Evolutionary conservation across 495 filamentous ascomycete genomes (phyloP), one percentile per base, ranked within the genome.

Genomic region (Thermochaetoides thermophila): DNA sequence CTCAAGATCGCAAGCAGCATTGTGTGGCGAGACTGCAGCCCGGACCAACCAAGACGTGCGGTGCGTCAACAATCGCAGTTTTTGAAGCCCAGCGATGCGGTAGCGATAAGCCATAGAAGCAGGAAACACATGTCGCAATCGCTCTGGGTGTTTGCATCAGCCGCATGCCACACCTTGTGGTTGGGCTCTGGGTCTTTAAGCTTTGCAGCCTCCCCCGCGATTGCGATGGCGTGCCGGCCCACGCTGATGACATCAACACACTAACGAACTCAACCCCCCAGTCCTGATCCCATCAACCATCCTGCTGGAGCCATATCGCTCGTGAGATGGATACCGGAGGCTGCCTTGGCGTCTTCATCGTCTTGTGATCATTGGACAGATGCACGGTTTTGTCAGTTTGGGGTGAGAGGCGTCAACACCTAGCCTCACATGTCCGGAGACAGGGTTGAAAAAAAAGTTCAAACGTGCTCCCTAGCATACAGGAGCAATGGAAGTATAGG

Each of bases 201-300:
- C 19, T 20, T 5, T 17, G 9, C 21, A 16, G 28, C 24, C 13
- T 32, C 20, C 17, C 20, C 19, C 15, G 27, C 17, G 36, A 21
- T 7, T 9, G 19, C 31, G 35, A 43, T 43, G 35, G 34, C 40
- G 40, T 43, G 35, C 35, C 35, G 29, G 35, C 27, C 40, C 35
- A 32, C 31, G 30, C 7, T 26, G 17, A 43, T 43, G 40, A 19
- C 40, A 43, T 38, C 40, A 43, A 38, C 16, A 22, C 40, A 38
- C 40, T 34, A 38, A 32, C 24, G 10, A 16, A 13, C n/a, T 21
- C 8, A 29, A 12, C 17, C 17, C 20, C 31, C 22, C 24, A 22
- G 0, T n/a, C 29, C 14, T 14, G 13, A 25, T 13, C 29, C 33
- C 19, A 23, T n/a, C 27, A 8, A 19, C 1, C 5, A 7, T 16